Base-by-base conservation (phyloP, 1,284 basidiomycete species). In the Trichosporon asahii region DNA sequence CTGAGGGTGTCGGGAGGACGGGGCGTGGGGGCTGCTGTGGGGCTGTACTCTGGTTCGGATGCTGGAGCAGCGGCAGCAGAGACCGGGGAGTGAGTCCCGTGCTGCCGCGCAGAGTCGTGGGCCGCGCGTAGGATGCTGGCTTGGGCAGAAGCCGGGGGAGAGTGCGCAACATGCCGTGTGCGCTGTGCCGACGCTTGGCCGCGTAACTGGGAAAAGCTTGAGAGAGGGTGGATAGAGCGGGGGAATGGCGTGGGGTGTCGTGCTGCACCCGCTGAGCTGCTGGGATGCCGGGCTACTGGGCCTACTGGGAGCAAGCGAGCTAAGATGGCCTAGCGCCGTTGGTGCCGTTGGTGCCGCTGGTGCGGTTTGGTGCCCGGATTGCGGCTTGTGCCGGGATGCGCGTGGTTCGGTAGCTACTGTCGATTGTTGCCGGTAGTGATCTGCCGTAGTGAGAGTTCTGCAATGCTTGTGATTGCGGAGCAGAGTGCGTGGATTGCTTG, bases 1-100 rank as follows among this genome's bases (percentile, higher is more conserved):
- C 85, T 89, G 15, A 76, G 75, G 68, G 12, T 76, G 65, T 81
- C 69, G 33, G 75, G 9, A 66, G 80, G 2, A 27, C 33, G 9
- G 69, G 0, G 33, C 40, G 2, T 65, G 68, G 4, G 68, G 68
- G 6, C 25, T 4, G 15, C 46, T 66, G 18, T 70, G 68, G 7
- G 23, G 23, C 1, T 66, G 71, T 8, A 14, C 6, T 25, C 35
- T 44, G 68, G 8, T 57, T 15, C 1, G 68, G 66, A 9, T 67
- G 67, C 18, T 40, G 60, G 9, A 60, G 64, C 15, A 66, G 49
- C 0, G 69, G 64, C 15, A 70, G 68, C 4, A 67, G 71, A 23
- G 49, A 35, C 12, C 67, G 64, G 0, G 68, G 40, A 1, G 61
- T 49, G n/a, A 73, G 60, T 3, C 73, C 68, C 9, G 66, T 55